Evolutionary conservation across 2,329 filamentous ascomycete genomes (phyloP).

Genomic region (Fusarium mundagurra): DNA sequence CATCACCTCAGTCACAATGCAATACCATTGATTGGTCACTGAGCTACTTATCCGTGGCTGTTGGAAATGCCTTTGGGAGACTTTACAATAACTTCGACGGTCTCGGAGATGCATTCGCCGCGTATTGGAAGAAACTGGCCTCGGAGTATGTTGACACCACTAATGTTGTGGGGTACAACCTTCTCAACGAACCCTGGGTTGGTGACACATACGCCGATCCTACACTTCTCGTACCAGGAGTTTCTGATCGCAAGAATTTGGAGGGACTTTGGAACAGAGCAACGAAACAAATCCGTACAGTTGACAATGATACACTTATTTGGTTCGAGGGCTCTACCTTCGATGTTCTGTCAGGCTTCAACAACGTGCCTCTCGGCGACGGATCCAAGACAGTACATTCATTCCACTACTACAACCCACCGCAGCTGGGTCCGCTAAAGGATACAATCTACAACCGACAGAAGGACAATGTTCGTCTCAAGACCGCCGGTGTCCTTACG

Average conservation of each 20-base stretch:
- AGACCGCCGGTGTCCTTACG: fast-evolving
- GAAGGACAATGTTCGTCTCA: neutral
- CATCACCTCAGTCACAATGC: neutral
- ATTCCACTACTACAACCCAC: neutral
- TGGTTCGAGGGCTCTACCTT: neutral
- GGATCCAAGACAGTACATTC: neutral
- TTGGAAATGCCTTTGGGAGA: neutral
- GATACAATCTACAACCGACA: neutral
- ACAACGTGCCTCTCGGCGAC: neutral
- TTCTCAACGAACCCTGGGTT: neutral
- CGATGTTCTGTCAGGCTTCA: neutral
- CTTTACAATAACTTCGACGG: neutral
- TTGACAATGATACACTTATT: neutral
- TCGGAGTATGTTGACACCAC: neutral
- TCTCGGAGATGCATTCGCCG: neutral
- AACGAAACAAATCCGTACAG: neutral
- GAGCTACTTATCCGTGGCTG: neutral
- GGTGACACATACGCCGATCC: neutral
- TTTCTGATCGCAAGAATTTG: neutral
- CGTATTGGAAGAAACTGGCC: neutral
- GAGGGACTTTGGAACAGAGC: neutral
- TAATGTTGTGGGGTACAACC: neutral
- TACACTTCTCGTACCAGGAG: neutral
- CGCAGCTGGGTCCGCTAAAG: fast-evolving
- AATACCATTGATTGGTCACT: neutral